Evolutionary conservation across 2,329 filamentous ascomycete genomes (phyloP), one percentile per base, ranked within the genome.

Genomic region (Epichloe typhina): DNA sequence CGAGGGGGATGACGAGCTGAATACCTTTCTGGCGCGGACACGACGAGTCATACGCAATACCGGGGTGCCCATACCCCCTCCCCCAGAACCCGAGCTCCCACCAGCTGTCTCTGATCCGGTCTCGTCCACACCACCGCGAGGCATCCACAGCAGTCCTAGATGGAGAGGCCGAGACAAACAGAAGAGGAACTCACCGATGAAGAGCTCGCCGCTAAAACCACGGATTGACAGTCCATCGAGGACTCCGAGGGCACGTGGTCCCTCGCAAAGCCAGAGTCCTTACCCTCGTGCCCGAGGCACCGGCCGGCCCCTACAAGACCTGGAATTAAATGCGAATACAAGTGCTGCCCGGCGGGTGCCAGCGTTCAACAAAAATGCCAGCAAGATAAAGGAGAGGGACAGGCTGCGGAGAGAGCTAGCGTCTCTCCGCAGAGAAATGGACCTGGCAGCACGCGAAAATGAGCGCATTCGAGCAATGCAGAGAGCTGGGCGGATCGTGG

Each of bases 51-150:
- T 59, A 1, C 62, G 62, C 0, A 33, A 66, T 60, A 31, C 70
- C 58, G 31, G 68, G 58, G n/a, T 64, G 53, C 17, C 56, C 43
- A 44, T 55, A 35, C 53, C 56, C n/a, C 45, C 51, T 33, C 57
- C 52, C 52, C 72, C 72, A 15, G 80, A 86, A 57, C 82, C 82
- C 1, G 80, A 84, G 46, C 69, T 86, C 5, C 83, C 83, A 3
- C 78, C 78, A 0, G 77, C 77, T 0, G 64, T 73, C 12, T 65
- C 67, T 2, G 79, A 82, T 52, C 71, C 74, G 0, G 67, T 76
- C 1, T 69, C 78, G 31, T 75, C 72, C 42, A 76, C 75, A 3
- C 77, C 77, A 7, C 76, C 79, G 1, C 62, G 68, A 19, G 80
- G 80, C 1, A 83, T 83, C 31, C 79, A 82, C 53, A 73, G 74